Percentiles rank a stretch among this genome's conserved stretches.
Evolutionary conservation across 257 asterid species (phyloP).

Genomic region (Anisodus acutangulus): DNA sequence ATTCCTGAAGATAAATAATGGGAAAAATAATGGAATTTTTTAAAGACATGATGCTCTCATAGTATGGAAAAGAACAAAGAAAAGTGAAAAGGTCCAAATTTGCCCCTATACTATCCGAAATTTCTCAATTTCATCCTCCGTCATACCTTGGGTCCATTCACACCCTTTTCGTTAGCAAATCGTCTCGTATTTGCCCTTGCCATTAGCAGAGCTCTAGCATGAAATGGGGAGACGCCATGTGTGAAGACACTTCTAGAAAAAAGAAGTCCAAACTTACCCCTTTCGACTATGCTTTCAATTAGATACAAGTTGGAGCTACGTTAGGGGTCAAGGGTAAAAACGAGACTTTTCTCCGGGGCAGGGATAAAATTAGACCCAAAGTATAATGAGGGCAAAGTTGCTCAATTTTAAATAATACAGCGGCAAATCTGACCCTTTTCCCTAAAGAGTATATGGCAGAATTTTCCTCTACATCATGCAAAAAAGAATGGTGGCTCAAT

Average conservation of each 20-base stretch:
- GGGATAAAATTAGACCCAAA: background rate
- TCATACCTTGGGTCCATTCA: slow-evolving; percentile 11
- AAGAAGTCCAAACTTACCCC: background rate
- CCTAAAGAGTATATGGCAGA: background rate
- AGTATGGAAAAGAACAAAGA: background rate
- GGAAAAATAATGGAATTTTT: slow-evolving; percentile 24
- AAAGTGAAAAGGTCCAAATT: background rate
- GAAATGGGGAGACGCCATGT: slow-evolving; percentile 11
- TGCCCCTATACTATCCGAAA: slow-evolving; percentile 4
- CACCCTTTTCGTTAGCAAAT: slow-evolving; percentile 4
- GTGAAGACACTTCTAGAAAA: background rate
- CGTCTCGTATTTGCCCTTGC: background rate
- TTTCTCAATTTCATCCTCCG: background rate
- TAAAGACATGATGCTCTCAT: background rate
- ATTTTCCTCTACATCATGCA: background rate
- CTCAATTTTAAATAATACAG: background rate
- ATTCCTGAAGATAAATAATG: slow-evolving; percentile 58
- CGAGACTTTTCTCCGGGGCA: background rate
- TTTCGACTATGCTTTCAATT: background rate
- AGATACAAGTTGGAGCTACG: background rate
- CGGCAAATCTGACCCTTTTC: background rate
- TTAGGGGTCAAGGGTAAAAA: background rate
- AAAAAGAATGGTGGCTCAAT: background rate
- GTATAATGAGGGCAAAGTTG: background rate
- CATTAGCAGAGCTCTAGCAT: background rate